Percentiles rank a stretch among this genome's conserved stretches.
Conservation (phyloP, 139 green algal species). For the Diplosphaera chodatii region DNA sequence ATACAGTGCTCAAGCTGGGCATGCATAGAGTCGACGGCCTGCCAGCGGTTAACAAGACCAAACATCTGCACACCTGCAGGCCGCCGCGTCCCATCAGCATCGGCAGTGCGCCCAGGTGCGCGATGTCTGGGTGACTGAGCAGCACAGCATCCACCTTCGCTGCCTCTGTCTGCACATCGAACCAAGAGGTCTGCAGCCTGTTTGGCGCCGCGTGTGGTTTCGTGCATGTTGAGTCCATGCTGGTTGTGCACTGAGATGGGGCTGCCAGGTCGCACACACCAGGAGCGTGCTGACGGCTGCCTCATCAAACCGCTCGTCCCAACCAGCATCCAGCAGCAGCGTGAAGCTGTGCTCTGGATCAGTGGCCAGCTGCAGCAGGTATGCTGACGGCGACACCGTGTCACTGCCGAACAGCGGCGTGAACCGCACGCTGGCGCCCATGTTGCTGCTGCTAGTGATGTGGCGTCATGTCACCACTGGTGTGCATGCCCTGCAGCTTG, state of each 20-base stretch:
- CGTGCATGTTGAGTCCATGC: no score
- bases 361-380: neutral
- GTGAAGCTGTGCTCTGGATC: slow-evolving; percentile 42
- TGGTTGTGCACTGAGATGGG: no score
- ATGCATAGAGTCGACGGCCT: no score
- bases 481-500: no score
- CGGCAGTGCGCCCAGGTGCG: slow-evolving; percentile 82
- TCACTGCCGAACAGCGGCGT: slow-evolving; percentile 1
- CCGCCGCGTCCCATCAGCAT: slow-evolving; percentile 47
- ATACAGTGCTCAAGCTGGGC: no score
- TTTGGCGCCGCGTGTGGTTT: no score
- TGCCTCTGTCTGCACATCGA: slow-evolving; percentile 7
- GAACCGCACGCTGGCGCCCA: slow-evolving; percentile 2
- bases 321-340: slow-evolving; percentile 90
- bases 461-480: no score
- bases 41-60: no score
- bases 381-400: neutral
- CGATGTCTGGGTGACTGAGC: slow-evolving; percentile 70
- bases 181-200: no score
- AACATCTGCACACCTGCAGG: no score
- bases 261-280: no score
- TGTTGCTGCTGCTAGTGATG: no score
- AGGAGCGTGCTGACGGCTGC: slow-evolving; percentile 52
- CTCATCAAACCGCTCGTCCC: slow-evolving; percentile 65
- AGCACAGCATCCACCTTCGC: slow-evolving; percentile 54